Evolutionary conservation across 192 early-diverging fungal species (phyloP), one percentile per base, ranked within the genome.

Genomic region (Coemansia sp.): DNA sequence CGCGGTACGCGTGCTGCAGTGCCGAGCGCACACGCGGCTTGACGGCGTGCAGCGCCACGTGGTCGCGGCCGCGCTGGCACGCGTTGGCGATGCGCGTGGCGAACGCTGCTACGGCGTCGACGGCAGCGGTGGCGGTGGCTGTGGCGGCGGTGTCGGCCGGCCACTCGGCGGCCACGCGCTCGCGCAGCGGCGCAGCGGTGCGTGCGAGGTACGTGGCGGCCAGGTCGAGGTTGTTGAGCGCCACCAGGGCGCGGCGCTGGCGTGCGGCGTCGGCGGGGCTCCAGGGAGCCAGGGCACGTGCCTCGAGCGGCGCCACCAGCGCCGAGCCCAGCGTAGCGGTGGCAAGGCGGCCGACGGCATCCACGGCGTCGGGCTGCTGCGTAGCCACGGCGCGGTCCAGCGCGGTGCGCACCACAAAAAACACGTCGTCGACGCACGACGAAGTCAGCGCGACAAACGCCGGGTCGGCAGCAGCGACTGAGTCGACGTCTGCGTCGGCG

Each of bases 191-290:
- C 23, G 84, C 77, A 0, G 79, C 83, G 4, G 95, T 82, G 52
- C 87, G 82, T 55, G 86, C 71, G 21, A 94, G 80, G 63, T 98
- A 97, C 25, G 86, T 84, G 55, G 83, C 77, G 48, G 88, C 89
- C 13, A 91, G 83, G 60, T 96, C 91, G 23, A 98, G 64, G 64
- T 98, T 95, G 73, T 98, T 98, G 30, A 96, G 70, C 9, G 86
- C 64, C 34, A 94, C 76, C 81, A 85, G 53, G 9, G 67, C 59
- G 44, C 57, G 39, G 12, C 74, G 64, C 69, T 78, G 74, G 6
- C 27, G 37, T 9, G 52, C 42, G 8, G 72, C 66, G 37, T 57
- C 47, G 19, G 40, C 30, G 41, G 17, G 17, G 18, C 25, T 46
- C 67, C 63, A 70, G 34, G 59, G 62, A 12, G 51, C 60, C 21